Conservation (phyloP, 768 basidiomycete species). For the Macrolepiota dolichaula region DNA sequence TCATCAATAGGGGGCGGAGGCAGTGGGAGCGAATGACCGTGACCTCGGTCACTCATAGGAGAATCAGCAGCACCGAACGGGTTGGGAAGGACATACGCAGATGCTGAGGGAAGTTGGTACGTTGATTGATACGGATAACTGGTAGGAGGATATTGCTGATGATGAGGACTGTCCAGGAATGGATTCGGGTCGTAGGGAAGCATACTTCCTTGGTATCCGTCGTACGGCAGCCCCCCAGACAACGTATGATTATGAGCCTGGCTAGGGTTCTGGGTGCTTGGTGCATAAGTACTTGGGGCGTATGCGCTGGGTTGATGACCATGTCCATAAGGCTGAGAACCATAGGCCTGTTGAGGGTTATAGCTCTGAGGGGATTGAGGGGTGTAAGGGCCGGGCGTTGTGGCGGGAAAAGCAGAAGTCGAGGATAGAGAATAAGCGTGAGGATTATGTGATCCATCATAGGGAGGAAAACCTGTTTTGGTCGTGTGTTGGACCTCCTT, state of each 20-base stretch:
- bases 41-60: not conserved
- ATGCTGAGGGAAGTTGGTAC: slow-evolving; percentile 18
- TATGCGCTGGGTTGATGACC: slow-evolving; percentile 6
- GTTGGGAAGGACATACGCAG: slow-evolving; percentile 18
- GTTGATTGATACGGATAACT: slow-evolving; percentile 12
- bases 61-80: slow-evolving; percentile 14
- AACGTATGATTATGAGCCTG: slow-evolving; percentile 1
- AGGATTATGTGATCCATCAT: not conserved
- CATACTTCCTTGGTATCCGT: slow-evolving; percentile 5
- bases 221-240: slow-evolving; percentile 1
- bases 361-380: not conserved
- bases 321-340: not conserved
- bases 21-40: slow-evolving; percentile 4
- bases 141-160: slow-evolving; percentile 9
- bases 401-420: not conserved
- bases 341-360: slow-evolving; percentile 1
- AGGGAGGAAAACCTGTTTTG: slow-evolving; percentile 7
- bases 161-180: slow-evolving; percentile 23
- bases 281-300: slow-evolving; percentile 24
- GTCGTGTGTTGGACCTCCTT: slow-evolving; percentile 11
- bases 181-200: slow-evolving; percentile 21
- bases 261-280: slow-evolving; percentile 11
- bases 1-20: not conserved
- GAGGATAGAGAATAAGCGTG: slow-evolving; percentile 8
- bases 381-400: not conserved